phyloP scores from a whole-genome alignment of 73 alveolate genomes.

The Diophrys sp. region DNA sequence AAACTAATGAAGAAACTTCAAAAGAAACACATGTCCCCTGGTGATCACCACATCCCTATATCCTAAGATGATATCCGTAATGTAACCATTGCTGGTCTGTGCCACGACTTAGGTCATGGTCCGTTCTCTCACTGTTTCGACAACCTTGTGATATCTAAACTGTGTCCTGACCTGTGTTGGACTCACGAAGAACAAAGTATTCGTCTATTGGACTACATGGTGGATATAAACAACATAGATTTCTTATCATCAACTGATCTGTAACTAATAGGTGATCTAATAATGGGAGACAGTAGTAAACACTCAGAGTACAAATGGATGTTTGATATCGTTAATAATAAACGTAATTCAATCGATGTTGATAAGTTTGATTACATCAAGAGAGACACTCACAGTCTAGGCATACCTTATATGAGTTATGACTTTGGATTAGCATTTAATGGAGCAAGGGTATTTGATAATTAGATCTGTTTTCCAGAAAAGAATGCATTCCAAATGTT shows the following conservation, averaged over 20 bases:
- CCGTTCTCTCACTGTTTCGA: constrained; percentile 86
- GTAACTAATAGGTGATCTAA: constrained; percentile 58
- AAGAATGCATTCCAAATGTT: constrained; percentile 32
- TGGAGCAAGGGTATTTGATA: constrained; percentile 73
- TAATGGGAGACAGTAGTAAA: constrained; percentile 54
- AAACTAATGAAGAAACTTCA: background rate
- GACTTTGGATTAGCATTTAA: constrained; percentile 61
- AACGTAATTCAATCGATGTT: constrained; percentile 83
- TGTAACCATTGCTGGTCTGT: constrained; percentile 58
- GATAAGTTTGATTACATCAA: constrained; percentile 88
- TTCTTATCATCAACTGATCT: constrained; percentile 54
- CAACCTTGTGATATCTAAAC: constrained; percentile 25
- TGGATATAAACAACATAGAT: constrained; percentile 74
- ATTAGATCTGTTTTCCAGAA: constrained; percentile 72
- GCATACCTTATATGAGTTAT: constrained; percentile 60
- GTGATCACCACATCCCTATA: too few species aligned
- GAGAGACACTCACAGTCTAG: constrained; percentile 81
- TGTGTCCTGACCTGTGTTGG: constrained; percentile 54
- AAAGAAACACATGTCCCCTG: background rate
- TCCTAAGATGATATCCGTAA: background rate
- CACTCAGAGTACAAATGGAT: constrained; percentile 64
- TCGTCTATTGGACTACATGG: constrained; percentile 61
- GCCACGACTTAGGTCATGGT: constrained; percentile 93
- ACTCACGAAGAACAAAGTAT: constrained; percentile 79
- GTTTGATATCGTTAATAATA: constrained; percentile 83